Evolutionary conservation across 148 eudicot species (phyloP), one percentile per base, ranked within the genome.

Genomic region (Silene conica): DNA sequence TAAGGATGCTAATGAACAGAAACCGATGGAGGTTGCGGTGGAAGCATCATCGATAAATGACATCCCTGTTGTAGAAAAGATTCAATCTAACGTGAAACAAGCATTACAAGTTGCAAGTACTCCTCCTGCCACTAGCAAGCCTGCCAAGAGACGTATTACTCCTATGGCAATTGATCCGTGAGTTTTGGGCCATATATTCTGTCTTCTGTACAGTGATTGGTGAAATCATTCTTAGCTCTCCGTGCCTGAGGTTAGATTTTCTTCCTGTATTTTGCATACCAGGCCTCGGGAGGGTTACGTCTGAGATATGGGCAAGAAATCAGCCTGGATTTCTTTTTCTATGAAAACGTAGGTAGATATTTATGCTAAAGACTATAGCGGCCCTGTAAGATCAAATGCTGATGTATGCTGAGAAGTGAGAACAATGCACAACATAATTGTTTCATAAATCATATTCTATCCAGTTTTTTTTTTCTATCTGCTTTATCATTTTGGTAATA

Each of bases 131-230:
- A 69, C 86, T 69, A 86, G 62, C 76, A 94, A 86, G 83, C 85
- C 97, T 31, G 89, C 96, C 52, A 92, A 85, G 86, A 86, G 86
- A 83, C 90, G 98, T 46, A 95, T 95, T 77, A 95, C 97, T 60
- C 98, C 98, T 0, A 87, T 92, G 86, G 97, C 93, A 18, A 88
- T 91, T 13, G 92, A 86, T 85, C 92, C 83, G 56, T 78, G 34
- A 76, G 34, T 28, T 57, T 66, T 19, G 8, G 55, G 55, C 9
- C 15, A 15, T 50, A 50, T 43, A n/a, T 3, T 63, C 18, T 55
- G 9, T 25, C 41, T 56, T 20, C 38, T 74, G 71, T 74, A 22
- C n/a, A 58, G 25, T 74, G 50, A 12, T 38, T 15, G 64, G 21
- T 57, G 61, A 63, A 62, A 8, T 70, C 54, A 56, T 66, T 56